Evolutionary conservation across 2,329 filamentous ascomycete species (phyloP), one percentile per base, ranked within the genome.

Genomic region (Pseudogymnoascus sp.): DNA sequence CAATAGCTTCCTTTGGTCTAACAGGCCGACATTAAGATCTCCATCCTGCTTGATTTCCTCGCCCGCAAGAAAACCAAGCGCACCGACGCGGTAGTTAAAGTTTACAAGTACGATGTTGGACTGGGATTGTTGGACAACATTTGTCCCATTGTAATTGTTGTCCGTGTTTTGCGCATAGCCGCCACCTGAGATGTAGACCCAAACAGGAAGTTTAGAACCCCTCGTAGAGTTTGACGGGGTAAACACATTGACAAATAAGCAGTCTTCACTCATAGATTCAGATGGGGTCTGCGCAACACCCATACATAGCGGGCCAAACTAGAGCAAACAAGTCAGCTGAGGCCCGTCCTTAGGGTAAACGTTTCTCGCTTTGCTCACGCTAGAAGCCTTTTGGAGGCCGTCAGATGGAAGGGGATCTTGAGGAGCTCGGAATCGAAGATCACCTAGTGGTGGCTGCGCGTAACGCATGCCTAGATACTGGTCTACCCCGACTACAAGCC

Each of bases 41-140:
- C 86, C 86, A 66, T 84, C 75, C 4, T 75, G 70, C 38, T 79
- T 78, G 8, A 89, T 77, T 31, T 80, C 75, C 40, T 84, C 79
- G 56, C 84, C 81, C 0, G 84, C 81, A 1, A 89, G 77, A 67
- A 89, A 89, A 0, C 86, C 87, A 68, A 82, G 82, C 0, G 83
- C 74, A 0, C 84, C 85, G 6, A 89, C 82, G 6, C 86, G 80
- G 69, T 87, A 87, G 72, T 86, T 85, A 71, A 87, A 85, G 68
- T 82, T 82, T 59, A 87, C 83, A 62, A 83, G 78, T 12, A 87
- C 74, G 59, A 87, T 75, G 65, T 76, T 77, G 26, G 75, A 68
- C 12, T 72, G 75, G 0, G 81, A 82, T 66, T 71, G 70, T 28
- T 75, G 70, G 24, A 84, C 75, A 3, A 82, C 74, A 24, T 76